A percentile compares a stretch with the other conserved stretches of the same genome.
These are phyloP conservation scores for Fusarium anthophilum DNA, from an alignment of 2,329 filamentous ascomycete genomes.

Conservation along the genomic window DNA sequence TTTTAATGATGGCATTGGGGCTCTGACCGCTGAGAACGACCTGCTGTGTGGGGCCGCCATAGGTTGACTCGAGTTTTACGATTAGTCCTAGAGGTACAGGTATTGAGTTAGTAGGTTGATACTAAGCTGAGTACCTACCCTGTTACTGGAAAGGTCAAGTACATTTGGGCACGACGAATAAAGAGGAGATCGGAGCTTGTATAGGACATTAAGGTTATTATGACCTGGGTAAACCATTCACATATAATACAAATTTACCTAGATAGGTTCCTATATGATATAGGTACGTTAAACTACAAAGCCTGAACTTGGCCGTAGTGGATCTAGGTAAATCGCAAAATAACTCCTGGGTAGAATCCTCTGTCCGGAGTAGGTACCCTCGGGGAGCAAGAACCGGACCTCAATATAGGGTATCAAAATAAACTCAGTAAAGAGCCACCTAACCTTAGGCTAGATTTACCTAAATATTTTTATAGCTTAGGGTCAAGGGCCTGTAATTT, in stretches of 20 bases:
- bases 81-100: not conserved
- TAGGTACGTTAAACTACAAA: not conserved
- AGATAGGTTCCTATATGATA: not conserved
- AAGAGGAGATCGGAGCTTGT: not conserved
- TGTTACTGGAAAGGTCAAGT: not conserved
- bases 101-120: not conserved
- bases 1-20: conserved; percentile 31
- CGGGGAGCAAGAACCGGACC: too few relatives aligned
- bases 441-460: too few relatives aligned
- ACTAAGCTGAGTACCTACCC: too few relatives aligned
- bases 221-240: not conserved
- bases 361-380: too few relatives aligned
- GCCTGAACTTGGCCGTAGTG: not conserved
- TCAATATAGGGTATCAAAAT: too few relatives aligned
- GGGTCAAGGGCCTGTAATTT: too few relatives aligned
- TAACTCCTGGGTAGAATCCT: not conserved
- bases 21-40: conserved; percentile 35
- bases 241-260: not conserved
- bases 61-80: not conserved
- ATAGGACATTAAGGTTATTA: not conserved
- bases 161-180: not conserved
- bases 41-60: conserved; percentile 29
- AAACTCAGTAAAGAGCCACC: too few relatives aligned
- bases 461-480: too few relatives aligned
- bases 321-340: not conserved